Conservation (phyloP, 1,284 basidiomycete species). For the Fomes fomentarius region DNA sequence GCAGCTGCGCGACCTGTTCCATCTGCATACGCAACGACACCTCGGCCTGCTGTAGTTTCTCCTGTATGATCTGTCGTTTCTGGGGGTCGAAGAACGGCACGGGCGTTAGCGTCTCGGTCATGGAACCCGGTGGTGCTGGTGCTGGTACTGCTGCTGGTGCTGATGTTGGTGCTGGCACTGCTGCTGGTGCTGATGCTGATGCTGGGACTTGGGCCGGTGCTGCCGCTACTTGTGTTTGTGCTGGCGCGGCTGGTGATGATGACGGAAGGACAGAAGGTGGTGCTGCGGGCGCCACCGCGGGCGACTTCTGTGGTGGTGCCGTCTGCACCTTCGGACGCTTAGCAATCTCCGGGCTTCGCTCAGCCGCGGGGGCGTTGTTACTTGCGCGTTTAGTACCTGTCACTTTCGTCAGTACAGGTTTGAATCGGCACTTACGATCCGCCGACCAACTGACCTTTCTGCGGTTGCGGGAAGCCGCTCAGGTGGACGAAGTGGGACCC, state of each 20-base stretch:
- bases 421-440: too few species aligned
- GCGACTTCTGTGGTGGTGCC: constrained; percentile 25
- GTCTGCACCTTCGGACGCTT: constrained; percentile 27
- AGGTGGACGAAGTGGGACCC: constrained; percentile 50
- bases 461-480: constrained; percentile 50
- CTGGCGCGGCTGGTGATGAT: too few species aligned
- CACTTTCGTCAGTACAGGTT: too few species aligned
- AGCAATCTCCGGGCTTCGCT: constrained; percentile 29
- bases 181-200: background rate
- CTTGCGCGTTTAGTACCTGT: constrained; percentile 26
- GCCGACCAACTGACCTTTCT: constrained; percentile 38
- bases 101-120: background rate
- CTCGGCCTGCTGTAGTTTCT: too few species aligned
- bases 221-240: too few species aligned
- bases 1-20: too few species aligned
- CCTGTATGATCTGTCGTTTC: constrained; percentile 10
- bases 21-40: too few species aligned
- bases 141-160: too few species aligned
- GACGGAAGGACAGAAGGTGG: too few species aligned
- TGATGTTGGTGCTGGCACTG: background rate
- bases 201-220: constrained; percentile 6
- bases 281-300: constrained; percentile 20
- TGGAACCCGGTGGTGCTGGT: background rate
- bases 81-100: constrained; percentile 1
- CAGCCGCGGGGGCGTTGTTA: constrained; percentile 14